Conservation (phyloP, 768 basidiomycete genomes). For the Pisolithus orientalis region DNA sequence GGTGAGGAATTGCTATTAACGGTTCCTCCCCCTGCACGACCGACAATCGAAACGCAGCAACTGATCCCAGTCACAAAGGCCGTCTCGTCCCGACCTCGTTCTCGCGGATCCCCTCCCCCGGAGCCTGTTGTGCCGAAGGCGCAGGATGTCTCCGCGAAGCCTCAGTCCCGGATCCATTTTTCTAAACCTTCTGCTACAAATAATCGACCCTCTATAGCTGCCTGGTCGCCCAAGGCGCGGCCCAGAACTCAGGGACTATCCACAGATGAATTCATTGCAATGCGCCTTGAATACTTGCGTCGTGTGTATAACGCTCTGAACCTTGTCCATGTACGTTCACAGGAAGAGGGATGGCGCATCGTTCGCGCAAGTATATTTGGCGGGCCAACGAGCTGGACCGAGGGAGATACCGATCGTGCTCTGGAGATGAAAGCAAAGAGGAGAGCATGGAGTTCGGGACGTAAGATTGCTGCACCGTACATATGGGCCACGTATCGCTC, state of each 20-base stretch:
- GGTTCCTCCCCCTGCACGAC: not conserved
- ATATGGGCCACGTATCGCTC: not conserved
- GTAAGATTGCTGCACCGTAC: slow-evolving; percentile 32
- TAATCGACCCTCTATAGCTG: not conserved
- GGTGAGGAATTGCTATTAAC: slow-evolving; percentile 12
- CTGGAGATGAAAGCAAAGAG: slow-evolving; percentile 56
- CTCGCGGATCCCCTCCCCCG: slow-evolving; percentile 13
- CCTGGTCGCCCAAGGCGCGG: slow-evolving; percentile 5
- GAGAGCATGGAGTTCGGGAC: slow-evolving; percentile 60
- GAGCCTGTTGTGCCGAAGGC: not conserved
- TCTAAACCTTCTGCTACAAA: not conserved
- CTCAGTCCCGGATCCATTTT: not conserved
- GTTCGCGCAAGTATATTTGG: slow-evolving; percentile 24
- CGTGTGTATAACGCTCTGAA: slow-evolving; percentile 38
- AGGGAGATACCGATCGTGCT: slow-evolving; percentile 24
- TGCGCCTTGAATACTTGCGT: slow-evolving; percentile 20
- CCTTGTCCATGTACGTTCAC: slow-evolving; percentile 36
- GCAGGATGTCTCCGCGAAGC: not conserved
- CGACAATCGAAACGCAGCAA: not conserved
- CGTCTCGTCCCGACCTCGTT: slow-evolving; percentile 21
- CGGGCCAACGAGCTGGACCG: slow-evolving; percentile 22
- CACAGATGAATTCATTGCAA: slow-evolving; percentile 10
- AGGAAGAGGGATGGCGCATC: slow-evolving; percentile 34
- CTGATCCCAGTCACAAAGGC: slow-evolving; percentile 15
- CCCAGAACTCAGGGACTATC: slow-evolving; percentile 1